A percentile compares a stretch with the other conserved stretches of the same genome.
These are phyloP conservation scores for Fusarium brachygibbosum DNA, from an alignment of 2,329 filamentous ascomycete species.

Conservation along the genomic window DNA sequence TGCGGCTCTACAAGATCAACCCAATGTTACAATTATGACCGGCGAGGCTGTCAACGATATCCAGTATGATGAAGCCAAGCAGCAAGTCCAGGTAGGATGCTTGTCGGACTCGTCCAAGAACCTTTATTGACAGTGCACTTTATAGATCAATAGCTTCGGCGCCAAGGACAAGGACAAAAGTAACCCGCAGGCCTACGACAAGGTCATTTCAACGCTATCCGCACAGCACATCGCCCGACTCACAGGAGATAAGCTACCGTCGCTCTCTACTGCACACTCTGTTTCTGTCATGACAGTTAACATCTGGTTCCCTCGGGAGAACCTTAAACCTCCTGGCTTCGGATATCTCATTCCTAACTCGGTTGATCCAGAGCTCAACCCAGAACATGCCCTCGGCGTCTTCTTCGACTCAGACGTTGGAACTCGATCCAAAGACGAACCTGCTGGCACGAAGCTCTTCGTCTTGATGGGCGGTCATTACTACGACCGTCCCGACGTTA, in stretches of 20 bases:
- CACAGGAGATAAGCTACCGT: constrained; percentile 57
- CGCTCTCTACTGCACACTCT: constrained; percentile 68
- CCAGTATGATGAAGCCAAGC: constrained; percentile 53
- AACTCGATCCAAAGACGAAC: constrained; percentile 64
- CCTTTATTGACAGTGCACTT: constrained; percentile 2
- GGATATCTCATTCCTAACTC: constrained; percentile 91
- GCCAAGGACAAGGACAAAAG: constrained; percentile 8
- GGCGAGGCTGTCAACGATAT: constrained; percentile 64
- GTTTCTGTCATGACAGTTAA: constrained; percentile 94
- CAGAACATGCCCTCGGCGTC: constrained; percentile 87
- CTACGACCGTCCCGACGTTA: constrained; percentile 69
- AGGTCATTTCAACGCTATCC: constrained; percentile 75
- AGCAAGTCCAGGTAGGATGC: constrained; percentile 59
- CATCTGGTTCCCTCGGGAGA: constrained; percentile 79
- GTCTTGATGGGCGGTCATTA: constrained; percentile 96
- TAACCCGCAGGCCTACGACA: constrained; percentile 58
- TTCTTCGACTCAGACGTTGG: constrained; percentile 84
- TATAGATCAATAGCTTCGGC: constrained; percentile 37
- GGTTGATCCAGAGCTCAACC: constrained; percentile 78
- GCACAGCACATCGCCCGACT: constrained; percentile 60
- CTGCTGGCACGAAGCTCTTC: constrained; percentile 84
- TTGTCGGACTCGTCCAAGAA: neutral
- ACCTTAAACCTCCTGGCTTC: constrained; percentile 79
- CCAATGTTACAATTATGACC: constrained; percentile 72
- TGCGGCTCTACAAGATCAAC: constrained; percentile 61